Evolutionary conservation across 1,139 yeast genomes (phyloP).

Genomic region (Suhomyces taliae): DNA sequence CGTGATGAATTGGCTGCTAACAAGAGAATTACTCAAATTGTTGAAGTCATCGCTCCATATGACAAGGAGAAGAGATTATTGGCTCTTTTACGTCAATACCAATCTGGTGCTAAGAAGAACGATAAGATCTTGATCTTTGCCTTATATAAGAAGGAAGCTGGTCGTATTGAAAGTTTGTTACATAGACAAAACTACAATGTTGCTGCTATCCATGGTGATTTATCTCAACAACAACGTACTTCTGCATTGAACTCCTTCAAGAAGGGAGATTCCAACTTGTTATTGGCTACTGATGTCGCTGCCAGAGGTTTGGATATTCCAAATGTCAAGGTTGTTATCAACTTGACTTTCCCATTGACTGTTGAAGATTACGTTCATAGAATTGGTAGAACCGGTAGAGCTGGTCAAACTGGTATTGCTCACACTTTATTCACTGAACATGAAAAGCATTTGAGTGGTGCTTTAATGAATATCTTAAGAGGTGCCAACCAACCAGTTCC

Average conservation of each 20-base stretch:
- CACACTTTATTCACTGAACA: slow-evolving; percentile 95
- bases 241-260: slow-evolving; percentile 85
- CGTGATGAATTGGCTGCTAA: slow-evolving; percentile 93
- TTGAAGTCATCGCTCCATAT: slow-evolving; percentile 86
- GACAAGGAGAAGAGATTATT: slow-evolving; percentile 77
- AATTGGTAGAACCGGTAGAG: slow-evolving; percentile 98
- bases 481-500: slow-evolving; percentile 97
- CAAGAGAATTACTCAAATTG: slow-evolving; percentile 88
- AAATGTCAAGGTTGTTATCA: slow-evolving; percentile 92
- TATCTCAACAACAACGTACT: slow-evolving; percentile 90
- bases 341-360: slow-evolving; percentile 94
- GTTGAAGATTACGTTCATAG: slow-evolving; percentile 98
- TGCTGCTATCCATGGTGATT: slow-evolving; percentile 95
- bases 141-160: slow-evolving; percentile 92
- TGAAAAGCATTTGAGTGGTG: slow-evolving; percentile 96
- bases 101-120: slow-evolving; percentile 59
- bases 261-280: slow-evolving; percentile 68
- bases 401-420: slow-evolving; percentile 93
- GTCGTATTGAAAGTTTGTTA: slow-evolving; percentile 79
- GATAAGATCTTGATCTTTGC: slow-evolving; percentile 92
- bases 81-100: slow-evolving; percentile 72
- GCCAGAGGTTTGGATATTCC: slow-evolving; percentile 99
- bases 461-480: slow-evolving; percentile 82
- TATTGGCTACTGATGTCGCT: slow-evolving; percentile 97
- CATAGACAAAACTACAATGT: slow-evolving; percentile 73